phyloP scores from a whole-genome alignment of 129 eudicot species.

The Centaurea solstitialis region DNA sequence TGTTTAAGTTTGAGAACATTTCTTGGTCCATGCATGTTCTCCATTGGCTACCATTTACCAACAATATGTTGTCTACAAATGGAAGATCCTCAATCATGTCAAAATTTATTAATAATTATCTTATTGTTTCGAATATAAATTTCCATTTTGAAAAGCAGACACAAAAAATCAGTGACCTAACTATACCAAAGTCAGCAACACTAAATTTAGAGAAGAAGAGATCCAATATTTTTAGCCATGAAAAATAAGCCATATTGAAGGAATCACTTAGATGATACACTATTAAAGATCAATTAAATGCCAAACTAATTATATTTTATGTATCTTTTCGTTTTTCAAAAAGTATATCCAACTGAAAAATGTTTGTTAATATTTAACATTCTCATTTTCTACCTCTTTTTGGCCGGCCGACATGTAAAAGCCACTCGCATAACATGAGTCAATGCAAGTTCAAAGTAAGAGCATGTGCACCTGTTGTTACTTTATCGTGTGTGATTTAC shows the following conservation, averaged over 20 bases:
- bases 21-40: too few relatives aligned
- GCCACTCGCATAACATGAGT: background rate
- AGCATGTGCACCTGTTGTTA: conserved; percentile 11
- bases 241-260: background rate
- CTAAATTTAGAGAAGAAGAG: conserved; percentile 3
- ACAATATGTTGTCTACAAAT: too few relatives aligned
- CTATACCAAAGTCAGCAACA: background rate
- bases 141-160: background rate
- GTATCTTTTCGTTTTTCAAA: background rate
- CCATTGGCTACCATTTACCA: too few relatives aligned
- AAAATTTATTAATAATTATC: background rate
- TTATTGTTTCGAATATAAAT: background rate
- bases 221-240: conserved; percentile 3
- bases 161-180: background rate
- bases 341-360: background rate
- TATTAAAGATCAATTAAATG: background rate
- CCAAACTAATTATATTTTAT: background rate
- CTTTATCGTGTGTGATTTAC: conserved; percentile 19
- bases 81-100: background rate
- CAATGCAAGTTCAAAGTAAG: conserved; percentile 1
- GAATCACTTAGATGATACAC: background rate
- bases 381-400: too few relatives aligned
- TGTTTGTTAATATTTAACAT: background rate
- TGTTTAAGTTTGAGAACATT: background rate
- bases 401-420: background rate